A percentile compares a stretch with the other conserved stretches of the same genome.
These are phyloP conservation scores for Didymella exigua DNA, from an alignment of 2,329 filamentous ascomycete species.

Conservation along the genomic window DNA sequence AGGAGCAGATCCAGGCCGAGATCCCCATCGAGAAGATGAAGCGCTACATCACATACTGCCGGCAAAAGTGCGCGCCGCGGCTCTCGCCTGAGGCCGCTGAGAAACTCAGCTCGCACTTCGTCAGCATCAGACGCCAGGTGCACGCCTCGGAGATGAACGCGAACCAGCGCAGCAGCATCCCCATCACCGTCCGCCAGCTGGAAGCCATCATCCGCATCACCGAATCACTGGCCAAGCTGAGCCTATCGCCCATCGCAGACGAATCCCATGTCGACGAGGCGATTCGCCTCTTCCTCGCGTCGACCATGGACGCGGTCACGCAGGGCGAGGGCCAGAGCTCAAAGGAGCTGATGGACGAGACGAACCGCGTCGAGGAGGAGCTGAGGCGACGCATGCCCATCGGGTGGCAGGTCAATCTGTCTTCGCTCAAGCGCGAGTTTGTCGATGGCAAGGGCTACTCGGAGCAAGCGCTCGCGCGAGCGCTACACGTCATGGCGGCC, in stretches of 20 bases:
- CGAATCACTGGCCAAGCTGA: slow-evolving; percentile 91
- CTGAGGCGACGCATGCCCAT: slow-evolving; percentile 86
- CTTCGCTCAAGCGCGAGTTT: slow-evolving; percentile 86
- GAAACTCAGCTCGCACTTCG: slow-evolving; percentile 96
- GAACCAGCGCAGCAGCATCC: slow-evolving; percentile 89
- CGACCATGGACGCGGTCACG: slow-evolving; percentile 96
- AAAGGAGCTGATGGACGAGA: slow-evolving; percentile 90
- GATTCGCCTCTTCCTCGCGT: slow-evolving; percentile 93
- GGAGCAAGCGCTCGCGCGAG: slow-evolving; percentile 82
- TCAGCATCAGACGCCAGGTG: slow-evolving; percentile 92
- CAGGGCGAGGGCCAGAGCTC: slow-evolving; percentile 80
- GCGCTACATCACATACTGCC: slow-evolving; percentile 96
- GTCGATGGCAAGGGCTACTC: slow-evolving; percentile 89
- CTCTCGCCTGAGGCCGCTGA: slow-evolving; percentile 90
- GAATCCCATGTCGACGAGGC: slow-evolving; percentile 96
- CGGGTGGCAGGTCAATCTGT: slow-evolving; percentile 91
- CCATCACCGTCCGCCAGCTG: slow-evolving; percentile 95
- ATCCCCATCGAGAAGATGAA: slow-evolving; percentile 97
- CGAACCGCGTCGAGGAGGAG: slow-evolving; percentile 84
- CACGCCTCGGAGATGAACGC: slow-evolving; percentile 89
- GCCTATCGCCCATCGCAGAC: slow-evolving; percentile 82
- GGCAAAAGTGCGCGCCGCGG: slow-evolving; percentile 88
- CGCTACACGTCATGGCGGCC: slow-evolving; percentile 83
- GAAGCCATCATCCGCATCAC: slow-evolving; percentile 98
- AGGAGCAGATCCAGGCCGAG: slow-evolving; percentile 84